Percentiles rank a stretch among this genome's conserved stretches.
Evolutionary conservation across 75 land plant genomes (phyloP).

Genomic region (Cryptomeria japonica): DNA sequence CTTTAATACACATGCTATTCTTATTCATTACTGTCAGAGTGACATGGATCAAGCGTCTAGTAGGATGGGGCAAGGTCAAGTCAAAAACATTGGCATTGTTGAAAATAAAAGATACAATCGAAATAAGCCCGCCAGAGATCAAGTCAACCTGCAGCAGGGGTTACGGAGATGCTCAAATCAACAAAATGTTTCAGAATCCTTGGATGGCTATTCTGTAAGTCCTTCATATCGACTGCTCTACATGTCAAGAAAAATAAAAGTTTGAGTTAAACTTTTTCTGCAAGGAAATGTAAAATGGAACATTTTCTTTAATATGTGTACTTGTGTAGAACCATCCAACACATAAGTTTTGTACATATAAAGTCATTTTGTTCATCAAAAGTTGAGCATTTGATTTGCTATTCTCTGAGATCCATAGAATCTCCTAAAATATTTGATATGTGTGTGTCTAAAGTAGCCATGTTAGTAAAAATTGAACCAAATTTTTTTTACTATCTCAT

Average conservation of each 20-base stretch:
- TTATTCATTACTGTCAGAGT: slow-evolving; percentile 1
- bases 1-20: not conserved
- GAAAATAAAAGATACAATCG: not conserved
- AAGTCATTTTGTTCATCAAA: not conserved
- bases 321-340: not conserved
- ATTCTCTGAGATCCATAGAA: not conserved
- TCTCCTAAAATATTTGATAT: not conserved
- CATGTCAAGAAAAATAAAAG: not conserved
- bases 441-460: not conserved
- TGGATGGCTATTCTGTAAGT: slow-evolving; percentile 8
- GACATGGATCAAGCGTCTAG: slow-evolving; percentile 2
- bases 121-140: not conserved
- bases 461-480: not conserved
- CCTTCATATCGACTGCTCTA: not conserved
- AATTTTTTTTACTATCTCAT: not conserved
- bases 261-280: not conserved
- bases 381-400: not conserved
- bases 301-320: not conserved
- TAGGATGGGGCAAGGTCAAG: not conserved
- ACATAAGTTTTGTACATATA: not conserved
- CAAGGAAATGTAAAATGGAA: not conserved
- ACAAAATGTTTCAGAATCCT: not conserved
- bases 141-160: not conserved
- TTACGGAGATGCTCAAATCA: not conserved
- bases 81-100: not conserved